Conservation (phyloP, 768 basidiomycete species). For the Aureoboletus auriporus region DNA sequence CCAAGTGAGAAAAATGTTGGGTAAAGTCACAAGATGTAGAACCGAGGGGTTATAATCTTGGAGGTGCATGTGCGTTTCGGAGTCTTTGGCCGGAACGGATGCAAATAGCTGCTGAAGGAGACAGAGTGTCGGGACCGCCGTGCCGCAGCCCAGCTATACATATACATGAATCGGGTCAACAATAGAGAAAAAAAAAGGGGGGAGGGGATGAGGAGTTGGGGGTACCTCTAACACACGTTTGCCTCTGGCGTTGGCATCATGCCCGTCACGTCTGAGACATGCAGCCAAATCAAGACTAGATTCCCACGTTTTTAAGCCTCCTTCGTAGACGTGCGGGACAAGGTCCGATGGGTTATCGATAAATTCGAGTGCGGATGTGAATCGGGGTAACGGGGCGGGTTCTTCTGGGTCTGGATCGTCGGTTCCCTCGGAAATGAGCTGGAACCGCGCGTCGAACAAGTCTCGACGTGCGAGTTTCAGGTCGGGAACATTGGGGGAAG, state of each 20-base stretch:
- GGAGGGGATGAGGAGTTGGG: too few relatives aligned
- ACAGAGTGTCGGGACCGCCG: constrained; percentile 78
- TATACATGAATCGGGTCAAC: neutral
- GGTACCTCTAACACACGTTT: constrained; percentile 69
- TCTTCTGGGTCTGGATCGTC: constrained; percentile 24
- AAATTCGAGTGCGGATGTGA: constrained; percentile 47
- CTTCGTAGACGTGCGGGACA: constrained; percentile 90
- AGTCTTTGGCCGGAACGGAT: constrained; percentile 10
- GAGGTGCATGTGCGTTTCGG: constrained; percentile 59
- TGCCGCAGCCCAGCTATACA: constrained; percentile 86
- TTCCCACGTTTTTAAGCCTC: constrained; percentile 98
- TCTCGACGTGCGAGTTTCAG: constrained; percentile 69
- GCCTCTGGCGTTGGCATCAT: constrained; percentile 34
- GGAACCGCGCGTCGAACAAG: constrained; percentile 94
- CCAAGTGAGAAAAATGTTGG: constrained; percentile 78
- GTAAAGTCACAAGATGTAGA: constrained; percentile 71
- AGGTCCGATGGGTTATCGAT: constrained; percentile 86
- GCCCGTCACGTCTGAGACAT: constrained; percentile 43
- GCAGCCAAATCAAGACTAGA: constrained; percentile 84
- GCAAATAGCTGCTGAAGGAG: constrained; percentile 62
- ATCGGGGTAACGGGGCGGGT: neutral
- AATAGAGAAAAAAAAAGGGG: neutral
- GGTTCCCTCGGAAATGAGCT: constrained; percentile 64
- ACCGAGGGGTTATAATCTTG: constrained; percentile 92
- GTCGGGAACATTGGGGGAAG: too few relatives aligned